Evolutionary conservation across 306 rosid species (phyloP), one percentile per base, ranked within the genome.

Genomic region (Gillenia trifoliata): DNA sequence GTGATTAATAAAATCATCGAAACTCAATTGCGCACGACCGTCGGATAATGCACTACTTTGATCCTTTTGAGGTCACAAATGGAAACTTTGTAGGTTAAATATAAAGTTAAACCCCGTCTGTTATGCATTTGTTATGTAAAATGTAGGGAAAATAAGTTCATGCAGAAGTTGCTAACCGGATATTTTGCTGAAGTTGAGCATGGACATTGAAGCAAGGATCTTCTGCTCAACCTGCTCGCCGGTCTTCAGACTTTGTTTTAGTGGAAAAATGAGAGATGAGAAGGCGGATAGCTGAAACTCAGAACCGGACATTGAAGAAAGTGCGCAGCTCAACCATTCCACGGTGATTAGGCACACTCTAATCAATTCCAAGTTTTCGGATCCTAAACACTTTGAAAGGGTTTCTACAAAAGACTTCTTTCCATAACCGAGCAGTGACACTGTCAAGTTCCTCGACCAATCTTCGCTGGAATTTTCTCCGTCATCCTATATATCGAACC

Each of bases 311-410:
- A 63, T 77, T 11, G 57, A 70, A 54, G 84, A 77, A 7, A 90
- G 86, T 70, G 90, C 80, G 50, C 71, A 80, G 87, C 95, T 90
- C 90, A 90, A 81, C 98, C 96, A 93, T 70, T 86, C 84, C 66
- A 80, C 76, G 2, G 90, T 86, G 28, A 78, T 74, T 64, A 93
- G 78, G 72, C 91, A 86, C 40, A 70, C 72, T 65, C 79, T 80
- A 64, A 83, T 89, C 83, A 93, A 75, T 52, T 90, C 88, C 75
- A 68, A 59, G 78, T 83, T 81, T 74, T 71, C 75, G 61, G 85
- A 86, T 29, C 80, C 83, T 70, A 92, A 64, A 72, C 94, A 89
- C 76, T 81, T 85, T 33, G 81, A 86, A 67, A 90, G 30, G 31
- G 79, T 61, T 73, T 77, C 89, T 76, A 92, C 74, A 84, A 88